These are phyloP conservation scores for Microascus cirrosus DNA, from an alignment of 2,329 filamentous ascomycete species.

Conservation along the genomic window DNA sequence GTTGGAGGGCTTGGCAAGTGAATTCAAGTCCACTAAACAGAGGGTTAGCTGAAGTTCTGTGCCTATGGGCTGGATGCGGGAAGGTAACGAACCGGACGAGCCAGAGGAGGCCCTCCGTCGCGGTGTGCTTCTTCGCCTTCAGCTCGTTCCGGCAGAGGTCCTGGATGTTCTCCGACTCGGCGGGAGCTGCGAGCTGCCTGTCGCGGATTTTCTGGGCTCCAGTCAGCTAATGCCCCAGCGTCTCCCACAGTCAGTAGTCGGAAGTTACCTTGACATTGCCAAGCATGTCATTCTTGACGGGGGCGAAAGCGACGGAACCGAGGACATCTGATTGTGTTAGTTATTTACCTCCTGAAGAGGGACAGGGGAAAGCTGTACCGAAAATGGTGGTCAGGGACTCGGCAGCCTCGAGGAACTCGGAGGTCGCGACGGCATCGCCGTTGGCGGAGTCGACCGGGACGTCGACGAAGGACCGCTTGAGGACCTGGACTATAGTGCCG, in stretches of 20 bases:
- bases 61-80: neutral
- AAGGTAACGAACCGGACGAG: constrained; percentile 56
- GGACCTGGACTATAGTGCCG: constrained; percentile 74
- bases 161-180: constrained; percentile 75
- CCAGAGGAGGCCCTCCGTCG: constrained; percentile 87
- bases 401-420: constrained; percentile 81
- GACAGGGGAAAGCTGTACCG: constrained; percentile 34
- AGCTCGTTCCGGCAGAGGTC: constrained; percentile 77
- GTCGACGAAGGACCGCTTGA: constrained; percentile 73
- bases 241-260: neutral
- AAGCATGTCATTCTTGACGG: constrained; percentile 83
- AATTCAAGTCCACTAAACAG: constrained; percentile 74
- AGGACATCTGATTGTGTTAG: constrained; percentile 38
- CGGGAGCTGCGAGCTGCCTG: constrained; percentile 65
- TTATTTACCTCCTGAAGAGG: neutral
- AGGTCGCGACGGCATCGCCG: constrained; percentile 69
- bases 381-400: constrained; percentile 83
- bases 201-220: constrained; percentile 70
- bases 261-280: constrained; percentile 74
- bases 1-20: constrained; percentile 71
- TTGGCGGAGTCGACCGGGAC: constrained; percentile 66
- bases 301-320: constrained; percentile 66
- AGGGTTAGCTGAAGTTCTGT: constrained; percentile 5
- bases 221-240: neutral
- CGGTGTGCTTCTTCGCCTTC: constrained; percentile 77